Conservation (phyloP, 768 basidiomycete species). For the Naematelia encephala region DNA sequence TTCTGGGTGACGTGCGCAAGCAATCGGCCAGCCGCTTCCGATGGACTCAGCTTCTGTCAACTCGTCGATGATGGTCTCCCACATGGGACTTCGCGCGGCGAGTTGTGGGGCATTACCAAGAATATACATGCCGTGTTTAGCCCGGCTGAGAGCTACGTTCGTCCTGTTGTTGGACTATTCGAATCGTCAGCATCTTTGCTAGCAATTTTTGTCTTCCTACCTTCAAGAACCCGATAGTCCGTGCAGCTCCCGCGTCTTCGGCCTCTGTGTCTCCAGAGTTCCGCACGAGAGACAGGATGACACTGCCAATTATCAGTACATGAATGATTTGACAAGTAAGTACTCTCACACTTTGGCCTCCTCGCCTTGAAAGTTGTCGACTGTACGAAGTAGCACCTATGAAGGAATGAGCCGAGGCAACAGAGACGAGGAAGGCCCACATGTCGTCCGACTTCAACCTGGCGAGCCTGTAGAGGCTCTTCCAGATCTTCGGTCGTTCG, state of each 20-base stretch:
- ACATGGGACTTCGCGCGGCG: slow-evolving; percentile 11
- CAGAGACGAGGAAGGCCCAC: slow-evolving; percentile 1
- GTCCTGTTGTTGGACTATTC: slow-evolving; percentile 29
- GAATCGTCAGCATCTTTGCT: neutral
- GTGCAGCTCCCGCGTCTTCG: slow-evolving; percentile 26
- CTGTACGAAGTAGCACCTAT: slow-evolving; percentile 67
- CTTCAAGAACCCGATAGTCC: slow-evolving; percentile 72
- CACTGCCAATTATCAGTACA: slow-evolving; percentile 27
- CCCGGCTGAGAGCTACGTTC: slow-evolving; percentile 68
- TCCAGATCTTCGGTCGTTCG: slow-evolving; percentile 1
- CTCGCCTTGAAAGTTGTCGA: slow-evolving; percentile 72
- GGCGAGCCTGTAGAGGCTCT: neutral
- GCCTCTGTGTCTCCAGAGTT: slow-evolving; percentile 60
- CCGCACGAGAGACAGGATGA: slow-evolving; percentile 71
- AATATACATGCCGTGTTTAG: slow-evolving; percentile 69
- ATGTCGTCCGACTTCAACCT: slow-evolving; percentile 1
- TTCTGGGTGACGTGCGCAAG: slow-evolving; percentile 9
- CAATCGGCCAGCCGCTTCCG: slow-evolving; percentile 10
- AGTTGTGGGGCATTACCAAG: slow-evolving; percentile 59
- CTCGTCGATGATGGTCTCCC: slow-evolving; percentile 8
- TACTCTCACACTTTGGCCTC: slow-evolving; percentile 54
- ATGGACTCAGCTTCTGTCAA: slow-evolving; percentile 3
- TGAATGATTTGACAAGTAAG: neutral
- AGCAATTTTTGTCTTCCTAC: slow-evolving; percentile 48
- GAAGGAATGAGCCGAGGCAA: neutral